Percentiles rank a stretch among this genome's conserved stretches.
Evolutionary conservation across 306 rosid species (phyloP).

Genomic region (Fragaria ananassa): DNA sequence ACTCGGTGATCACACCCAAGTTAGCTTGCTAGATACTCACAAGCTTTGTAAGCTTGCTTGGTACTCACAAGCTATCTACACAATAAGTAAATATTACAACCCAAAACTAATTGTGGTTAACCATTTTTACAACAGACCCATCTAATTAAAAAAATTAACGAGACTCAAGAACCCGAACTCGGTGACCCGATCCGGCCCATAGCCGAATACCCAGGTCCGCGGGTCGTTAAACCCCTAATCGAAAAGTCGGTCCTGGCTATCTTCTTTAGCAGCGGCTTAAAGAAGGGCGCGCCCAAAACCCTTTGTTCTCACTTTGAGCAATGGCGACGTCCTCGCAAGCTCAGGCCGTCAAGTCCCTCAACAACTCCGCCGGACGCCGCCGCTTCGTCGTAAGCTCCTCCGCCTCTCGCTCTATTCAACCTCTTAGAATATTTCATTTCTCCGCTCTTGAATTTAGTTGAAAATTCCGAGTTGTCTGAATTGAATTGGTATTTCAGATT

Average conservation of each 20-base stretch:
- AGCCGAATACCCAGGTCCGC: background rate
- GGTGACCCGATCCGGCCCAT: background rate
- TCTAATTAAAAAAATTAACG: too few species aligned
- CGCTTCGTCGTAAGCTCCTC: conserved; percentile 62
- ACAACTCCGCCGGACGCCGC: conserved; percentile 63
- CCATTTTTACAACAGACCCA: too few species aligned
- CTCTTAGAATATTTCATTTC: too few species aligned
- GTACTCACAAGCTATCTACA: too few species aligned
- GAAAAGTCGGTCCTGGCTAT: background rate
- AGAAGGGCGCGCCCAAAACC: background rate
- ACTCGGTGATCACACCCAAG: too few species aligned
- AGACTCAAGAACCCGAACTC: too few species aligned
- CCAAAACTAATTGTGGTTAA: too few species aligned
- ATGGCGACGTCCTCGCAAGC: conserved; percentile 74
- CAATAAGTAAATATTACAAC: too few species aligned
- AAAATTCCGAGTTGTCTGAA: background rate
- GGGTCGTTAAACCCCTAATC: conserved; percentile 12
- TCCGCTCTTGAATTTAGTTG: background rate
- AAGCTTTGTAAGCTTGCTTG: too few species aligned
- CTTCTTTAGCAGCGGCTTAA: background rate
- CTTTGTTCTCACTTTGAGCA: background rate
- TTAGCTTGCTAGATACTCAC: too few species aligned
- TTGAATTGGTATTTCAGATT: conserved; percentile 1
- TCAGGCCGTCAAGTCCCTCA: conserved; percentile 86
- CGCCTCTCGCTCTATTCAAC: background rate